Evolutionary conservation across 768 basidiomycete genomes (phyloP), one percentile per base, ranked within the genome.

Genomic region (Phanerochaete carnosa): DNA sequence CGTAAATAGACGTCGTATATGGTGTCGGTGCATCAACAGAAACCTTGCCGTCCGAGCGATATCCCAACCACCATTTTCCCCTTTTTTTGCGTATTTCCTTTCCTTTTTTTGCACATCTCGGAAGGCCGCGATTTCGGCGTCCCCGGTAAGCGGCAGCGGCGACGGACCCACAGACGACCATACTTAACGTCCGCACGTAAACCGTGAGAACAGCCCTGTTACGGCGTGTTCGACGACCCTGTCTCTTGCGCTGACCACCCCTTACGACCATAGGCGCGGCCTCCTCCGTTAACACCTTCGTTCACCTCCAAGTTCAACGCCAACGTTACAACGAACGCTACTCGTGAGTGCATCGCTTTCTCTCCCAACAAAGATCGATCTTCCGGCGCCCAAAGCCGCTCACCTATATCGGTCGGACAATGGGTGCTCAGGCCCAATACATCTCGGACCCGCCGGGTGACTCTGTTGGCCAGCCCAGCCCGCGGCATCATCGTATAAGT

Each of bases 261-360:
- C 29, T 9, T 15, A 46, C 29, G 35, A 28, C 23, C 26, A 69
- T 74, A 85, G 84, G 85, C 78, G 79, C 84, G 86, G 86, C 86
- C 83, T 84, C 85, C 84, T 87, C 84, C 85, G 84, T 78, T 67
- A 70, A 73, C 72, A 82, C 84, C 73, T 69, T 88, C 86, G 64
- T 85, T 87, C 74, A 67, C 72, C 57, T 49, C 33, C 37, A 11
- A 16, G 19, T 45, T 45, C 15, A 25, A 25, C 61, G 33, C n/a
- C 39, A 25, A 35, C 26, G 23, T 45, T 19, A 43, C 54, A n/a
- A n/a, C 16, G 12, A 25, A 25, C 35, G 54, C 39, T 55, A 33
- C 51, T 22, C n/a, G 54, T 55, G 15, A 55, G 54, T 52, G 16
- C 54, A 5, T 25, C 47, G 47, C 35, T 55, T 55, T 52, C 29